Evolutionary conservation across 257 asterid species (phyloP), one percentile per base, ranked within the genome.

Genomic region (Fraxinus excelsior): DNA sequence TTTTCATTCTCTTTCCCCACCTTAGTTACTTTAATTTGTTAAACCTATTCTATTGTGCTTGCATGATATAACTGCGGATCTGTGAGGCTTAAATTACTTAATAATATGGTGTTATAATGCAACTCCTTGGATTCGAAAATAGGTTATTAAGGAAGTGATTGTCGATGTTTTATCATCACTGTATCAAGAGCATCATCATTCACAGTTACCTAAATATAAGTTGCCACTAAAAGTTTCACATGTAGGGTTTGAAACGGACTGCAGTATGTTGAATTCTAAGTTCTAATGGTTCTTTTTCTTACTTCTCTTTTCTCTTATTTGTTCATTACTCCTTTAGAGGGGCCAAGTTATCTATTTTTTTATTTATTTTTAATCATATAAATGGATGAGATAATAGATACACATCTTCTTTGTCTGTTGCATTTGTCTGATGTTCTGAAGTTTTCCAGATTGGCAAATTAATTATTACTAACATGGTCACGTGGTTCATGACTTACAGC

Each of bases 11-110:
- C 68, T 23, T 51, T 23, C 26, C 66, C 26, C 23, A 16, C 13
- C 4, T 46, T 21, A 18, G 25, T 56, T 6, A 4, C 23, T 53
- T n/a, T 73, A 35, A 38, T 68, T 67, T 71, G 31, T 46, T 49
- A 10, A 38, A 74, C 80, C 44, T 53, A 35, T 68, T 65, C 40
- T 19, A 77, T 74, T 49, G 25, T 77, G 66, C 34, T 42, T 56
- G 58, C 44, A 34, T 5, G 71, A 73, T 56, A 56, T n/a, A n/a
- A 19, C 26, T 56, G 28, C 26, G 21, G 65, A 19, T 56, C 26
- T 51, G 11, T 49, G 11, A 56, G 65, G 65, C 65, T 56, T n/a
- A 56, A 56, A 4, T 56, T 14, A 51, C 7, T 19, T 51, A 51
- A 18, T 51, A 5, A 18, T 56, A n/a, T n/a, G 3, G 65, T 56